Evolutionary conservation across 176 grass and related monocot species (phyloP).

Genomic region (Lolium rigidum): DNA sequence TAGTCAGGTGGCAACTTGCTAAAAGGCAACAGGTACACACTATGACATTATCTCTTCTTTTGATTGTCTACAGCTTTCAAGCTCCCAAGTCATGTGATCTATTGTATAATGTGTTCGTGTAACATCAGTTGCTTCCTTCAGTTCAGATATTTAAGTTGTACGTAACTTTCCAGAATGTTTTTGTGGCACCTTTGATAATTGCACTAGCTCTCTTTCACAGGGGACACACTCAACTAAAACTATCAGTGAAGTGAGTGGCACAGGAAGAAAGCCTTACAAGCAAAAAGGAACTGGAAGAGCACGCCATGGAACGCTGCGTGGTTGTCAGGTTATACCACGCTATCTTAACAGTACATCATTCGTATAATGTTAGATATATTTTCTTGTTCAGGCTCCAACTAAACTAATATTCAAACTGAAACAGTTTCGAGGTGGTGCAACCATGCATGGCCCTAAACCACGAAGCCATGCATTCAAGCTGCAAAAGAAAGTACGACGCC

Average conservation of each 20-base stretch:
- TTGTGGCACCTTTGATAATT: neutral
- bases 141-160: slow-evolving; percentile 10
- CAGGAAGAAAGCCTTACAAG: slow-evolving; percentile 76
- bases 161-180: neutral
- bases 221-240: slow-evolving; percentile 94
- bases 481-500: slow-evolving; percentile 79
- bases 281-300: slow-evolving; percentile 89
- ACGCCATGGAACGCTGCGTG: slow-evolving; percentile 73
- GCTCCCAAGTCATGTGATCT: neutral
- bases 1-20: slow-evolving; percentile 89
- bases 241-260: slow-evolving; percentile 83
- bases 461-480: slow-evolving; percentile 85
- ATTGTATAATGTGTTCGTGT: neutral
- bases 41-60: slow-evolving; percentile 20
- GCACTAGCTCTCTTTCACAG: slow-evolving; percentile 44
- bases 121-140: neutral
- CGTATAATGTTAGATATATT: slow-evolving; percentile 13
- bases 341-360: slow-evolving; percentile 20
- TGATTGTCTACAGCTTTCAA: neutral
- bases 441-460: slow-evolving; percentile 92
- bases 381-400: slow-evolving; percentile 15
- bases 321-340: slow-evolving; percentile 67
- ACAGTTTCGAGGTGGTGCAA: slow-evolving; percentile 83
- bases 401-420: slow-evolving; percentile 43
- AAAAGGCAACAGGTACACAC: slow-evolving; percentile 78